phyloP scores from a whole-genome alignment of 2,329 filamentous ascomycete species.

The Geosmithia flava region DNA sequence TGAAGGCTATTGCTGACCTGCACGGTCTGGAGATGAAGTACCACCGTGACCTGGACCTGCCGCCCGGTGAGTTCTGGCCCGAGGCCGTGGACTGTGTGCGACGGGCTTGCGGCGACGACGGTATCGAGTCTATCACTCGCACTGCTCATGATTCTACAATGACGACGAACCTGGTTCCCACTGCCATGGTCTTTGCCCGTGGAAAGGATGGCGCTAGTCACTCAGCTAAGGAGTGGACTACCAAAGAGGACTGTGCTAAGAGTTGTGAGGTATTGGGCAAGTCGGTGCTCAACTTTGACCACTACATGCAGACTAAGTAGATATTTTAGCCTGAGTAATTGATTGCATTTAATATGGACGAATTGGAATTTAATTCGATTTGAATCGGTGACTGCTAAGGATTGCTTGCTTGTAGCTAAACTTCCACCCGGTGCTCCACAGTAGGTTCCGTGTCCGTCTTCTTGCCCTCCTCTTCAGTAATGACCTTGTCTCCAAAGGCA shows the following conservation, averaged over 20 bases:
- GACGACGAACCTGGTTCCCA: slow-evolving; percentile 16
- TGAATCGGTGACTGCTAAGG: too few species aligned
- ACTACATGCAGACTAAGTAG: neutral
- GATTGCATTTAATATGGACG: too few species aligned
- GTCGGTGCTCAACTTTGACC: neutral
- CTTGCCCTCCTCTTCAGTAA: slow-evolving; percentile 7
- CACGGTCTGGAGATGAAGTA: slow-evolving; percentile 4
- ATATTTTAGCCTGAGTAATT: neutral
- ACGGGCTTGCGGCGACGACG: neutral
- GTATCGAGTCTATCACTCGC: slow-evolving; percentile 15
- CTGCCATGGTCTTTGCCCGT: slow-evolving; percentile 24
- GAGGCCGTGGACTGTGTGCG: slow-evolving; percentile 7
- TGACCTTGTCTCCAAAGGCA: slow-evolving; percentile 32
- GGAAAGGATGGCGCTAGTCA: slow-evolving; percentile 22
- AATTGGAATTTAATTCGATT: too few species aligned
- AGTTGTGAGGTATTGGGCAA: neutral
- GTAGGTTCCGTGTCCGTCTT: neutral
- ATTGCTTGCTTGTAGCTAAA: too few species aligned
- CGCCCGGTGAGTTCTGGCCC: neutral
- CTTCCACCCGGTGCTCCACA: neutral
- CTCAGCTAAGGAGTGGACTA: neutral
- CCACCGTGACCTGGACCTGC: neutral
- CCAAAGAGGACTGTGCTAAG: neutral
- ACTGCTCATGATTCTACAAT: slow-evolving; percentile 21
- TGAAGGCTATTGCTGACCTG: slow-evolving; percentile 6